Evolutionary conservation across 1,139 yeast genomes (phyloP).

Genomic region (Blastobotrys elegans): DNA sequence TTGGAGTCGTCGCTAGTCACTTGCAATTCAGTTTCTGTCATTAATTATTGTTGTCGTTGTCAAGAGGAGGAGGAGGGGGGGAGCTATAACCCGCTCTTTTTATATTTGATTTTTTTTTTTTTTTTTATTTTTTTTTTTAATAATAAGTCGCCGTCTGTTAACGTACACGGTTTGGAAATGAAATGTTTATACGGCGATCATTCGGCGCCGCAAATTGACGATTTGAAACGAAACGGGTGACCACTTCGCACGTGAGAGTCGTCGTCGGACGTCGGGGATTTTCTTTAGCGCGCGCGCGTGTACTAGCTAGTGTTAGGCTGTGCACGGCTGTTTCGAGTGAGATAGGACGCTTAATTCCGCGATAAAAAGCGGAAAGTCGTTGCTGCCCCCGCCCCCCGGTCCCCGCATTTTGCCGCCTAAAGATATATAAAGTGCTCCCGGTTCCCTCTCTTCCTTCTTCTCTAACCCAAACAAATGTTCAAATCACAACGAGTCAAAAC

Average conservation of each 20-base stretch:
- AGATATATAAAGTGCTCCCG: not conserved
- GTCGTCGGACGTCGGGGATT: too few relatives aligned
- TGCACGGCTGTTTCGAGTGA: too few relatives aligned
- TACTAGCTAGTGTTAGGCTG: too few relatives aligned
- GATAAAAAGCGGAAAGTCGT: not conserved
- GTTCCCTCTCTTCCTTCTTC: not conserved
- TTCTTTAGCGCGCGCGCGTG: too few relatives aligned
- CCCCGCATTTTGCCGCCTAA: not conserved
- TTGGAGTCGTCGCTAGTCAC: slow-evolving; percentile 23
- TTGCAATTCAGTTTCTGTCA: slow-evolving; percentile 4
- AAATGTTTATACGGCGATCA: not conserved
- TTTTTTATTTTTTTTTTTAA: too few relatives aligned
- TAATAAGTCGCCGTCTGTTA: slow-evolving; percentile 2
- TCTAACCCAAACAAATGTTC: slow-evolving; percentile 3
- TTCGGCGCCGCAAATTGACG: not conserved
- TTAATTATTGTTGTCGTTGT: not conserved
- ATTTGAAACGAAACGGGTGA: too few relatives aligned
- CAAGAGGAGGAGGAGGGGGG: not conserved
- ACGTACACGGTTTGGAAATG: slow-evolving; percentile 2
- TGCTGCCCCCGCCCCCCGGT: not conserved
- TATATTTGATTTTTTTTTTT: not conserved
- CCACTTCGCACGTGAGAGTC: too few relatives aligned
- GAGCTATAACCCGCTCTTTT: not conserved
- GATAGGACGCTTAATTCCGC: too few relatives aligned
- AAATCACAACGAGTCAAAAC: slow-evolving; percentile 15